These are phyloP conservation scores for Lyophyllum atratum DNA, from an alignment of 768 basidiomycete species.

Conservation along the genomic window DNA sequence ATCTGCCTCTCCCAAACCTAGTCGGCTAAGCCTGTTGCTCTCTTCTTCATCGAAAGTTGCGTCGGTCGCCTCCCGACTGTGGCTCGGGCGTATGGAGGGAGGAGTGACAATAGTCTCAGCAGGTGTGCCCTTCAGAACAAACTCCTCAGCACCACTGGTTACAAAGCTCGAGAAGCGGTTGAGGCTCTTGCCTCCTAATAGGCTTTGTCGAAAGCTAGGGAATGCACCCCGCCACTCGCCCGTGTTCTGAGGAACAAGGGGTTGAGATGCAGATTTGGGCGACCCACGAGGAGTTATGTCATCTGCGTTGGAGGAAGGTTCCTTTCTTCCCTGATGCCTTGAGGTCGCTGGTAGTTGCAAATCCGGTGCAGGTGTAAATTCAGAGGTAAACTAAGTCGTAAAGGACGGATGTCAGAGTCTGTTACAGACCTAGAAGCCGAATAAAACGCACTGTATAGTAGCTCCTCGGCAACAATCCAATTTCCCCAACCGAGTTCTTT, in stretches of 20 bases:
- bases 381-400: constrained; percentile 57
- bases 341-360: constrained; percentile 34
- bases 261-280: constrained; percentile 42
- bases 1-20: constrained; percentile 60
- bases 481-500: constrained; percentile 52
- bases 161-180: constrained; percentile 89
- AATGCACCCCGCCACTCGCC: constrained; percentile 64
- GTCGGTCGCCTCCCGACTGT: constrained; percentile 31
- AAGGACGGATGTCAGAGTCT: neutral
- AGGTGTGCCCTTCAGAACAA: constrained; percentile 67
- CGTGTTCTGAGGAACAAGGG: constrained; percentile 64
- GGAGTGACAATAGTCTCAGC: constrained; percentile 30
- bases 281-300: constrained; percentile 53
- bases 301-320: constrained; percentile 37
- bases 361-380: constrained; percentile 56
- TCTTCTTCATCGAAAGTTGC: constrained; percentile 45
- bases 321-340: constrained; percentile 25
- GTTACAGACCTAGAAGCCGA: constrained; percentile 1
- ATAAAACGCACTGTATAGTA: constrained; percentile 67
- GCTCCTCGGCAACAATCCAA: constrained; percentile 67
- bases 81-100: constrained; percentile 12
- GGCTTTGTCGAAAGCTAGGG: constrained; percentile 69
- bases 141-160: constrained; percentile 83
- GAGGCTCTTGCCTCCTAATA: constrained; percentile 75
- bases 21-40: constrained; percentile 33